Conservation (phyloP, 441 rosid species). For the Sinapis alba region DNA sequence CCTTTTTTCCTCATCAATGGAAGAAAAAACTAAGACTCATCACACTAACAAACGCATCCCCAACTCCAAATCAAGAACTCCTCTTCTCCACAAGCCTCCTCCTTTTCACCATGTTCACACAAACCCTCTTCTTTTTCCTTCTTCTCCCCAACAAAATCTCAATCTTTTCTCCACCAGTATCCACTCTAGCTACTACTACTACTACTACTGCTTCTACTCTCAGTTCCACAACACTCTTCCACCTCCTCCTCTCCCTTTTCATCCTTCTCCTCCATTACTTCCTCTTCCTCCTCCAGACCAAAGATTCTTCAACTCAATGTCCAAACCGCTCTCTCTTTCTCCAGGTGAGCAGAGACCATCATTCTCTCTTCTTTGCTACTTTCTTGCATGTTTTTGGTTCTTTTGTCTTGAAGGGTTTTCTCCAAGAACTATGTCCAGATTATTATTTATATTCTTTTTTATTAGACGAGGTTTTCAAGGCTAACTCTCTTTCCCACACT, state of each 20-base stretch:
- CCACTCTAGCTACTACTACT: conserved; percentile 47
- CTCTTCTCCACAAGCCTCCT: conserved; percentile 45
- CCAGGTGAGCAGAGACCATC: conserved; percentile 45
- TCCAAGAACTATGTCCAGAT: conserved; percentile 14
- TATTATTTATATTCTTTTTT: neutral
- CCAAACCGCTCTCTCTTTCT: conserved; percentile 54
- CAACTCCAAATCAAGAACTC: conserved; percentile 50
- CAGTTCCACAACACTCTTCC: conserved; percentile 67
- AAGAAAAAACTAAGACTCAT: conserved; percentile 56
- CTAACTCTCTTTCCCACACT: conserved; percentile 20
- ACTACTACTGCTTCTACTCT: conserved; percentile 64
- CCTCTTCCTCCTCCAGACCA: conserved; percentile 57
- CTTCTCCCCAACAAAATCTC: conserved; percentile 52
- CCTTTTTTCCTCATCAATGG: conserved; percentile 48
- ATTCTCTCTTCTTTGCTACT: neutral
- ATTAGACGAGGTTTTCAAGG: conserved; percentile 38
- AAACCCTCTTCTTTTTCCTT: conserved; percentile 40
- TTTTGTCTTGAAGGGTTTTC: conserved; percentile 21
- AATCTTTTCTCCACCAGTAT: conserved; percentile 46
- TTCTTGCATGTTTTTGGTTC: conserved; percentile 34
- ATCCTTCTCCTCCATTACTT: conserved; percentile 53
- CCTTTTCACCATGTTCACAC: conserved; percentile 38
- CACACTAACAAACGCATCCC: conserved; percentile 53
- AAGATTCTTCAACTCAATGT: conserved; percentile 48
- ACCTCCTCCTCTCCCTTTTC: conserved; percentile 53